Conservation (phyloP, 108 stramenopile genomes). For the Asterionellopsis glacialis region DNA sequence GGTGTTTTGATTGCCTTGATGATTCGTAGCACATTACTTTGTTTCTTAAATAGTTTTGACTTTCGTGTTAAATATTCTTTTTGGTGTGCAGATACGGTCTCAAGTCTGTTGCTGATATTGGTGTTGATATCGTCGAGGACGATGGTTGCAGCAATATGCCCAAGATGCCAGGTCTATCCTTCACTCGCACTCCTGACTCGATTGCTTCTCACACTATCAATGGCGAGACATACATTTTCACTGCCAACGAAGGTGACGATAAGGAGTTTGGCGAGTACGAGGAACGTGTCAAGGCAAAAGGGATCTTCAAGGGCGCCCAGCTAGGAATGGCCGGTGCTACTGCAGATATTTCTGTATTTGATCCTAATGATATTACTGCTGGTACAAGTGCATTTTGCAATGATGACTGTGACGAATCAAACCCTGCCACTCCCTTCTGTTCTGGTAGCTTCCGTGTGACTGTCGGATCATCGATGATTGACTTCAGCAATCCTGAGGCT, state of each 20-base stretch:
- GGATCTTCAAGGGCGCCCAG: conserved; percentile 26
- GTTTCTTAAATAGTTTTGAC: too few species aligned
- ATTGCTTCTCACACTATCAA: conserved; percentile 27
- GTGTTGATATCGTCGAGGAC: conserved; percentile 41
- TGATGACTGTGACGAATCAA: conserved; percentile 20
- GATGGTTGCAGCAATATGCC: conserved; percentile 25
- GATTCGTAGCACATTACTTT: too few species aligned
- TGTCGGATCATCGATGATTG: conserved; percentile 28
- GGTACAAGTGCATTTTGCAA: conserved; percentile 35
- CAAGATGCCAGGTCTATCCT: conserved; percentile 26
- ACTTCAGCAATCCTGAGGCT: conserved; percentile 30
- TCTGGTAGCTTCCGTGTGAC: conserved; percentile 28
- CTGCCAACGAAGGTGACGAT: conserved; percentile 44
- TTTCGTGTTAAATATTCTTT: too few species aligned
- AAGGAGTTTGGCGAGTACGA: conserved; percentile 36
- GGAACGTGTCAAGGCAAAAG: conserved; percentile 28
- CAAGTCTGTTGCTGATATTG: conserved; percentile 24
- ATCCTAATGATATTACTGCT: conserved; percentile 14
- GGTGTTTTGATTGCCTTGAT: too few species aligned
- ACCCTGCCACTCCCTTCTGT: conserved; percentile 33
- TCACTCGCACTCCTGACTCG: conserved; percentile 26
- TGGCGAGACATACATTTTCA: conserved; percentile 37
- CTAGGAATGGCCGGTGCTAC: conserved; percentile 15
- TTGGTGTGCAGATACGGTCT: conserved; percentile 42
- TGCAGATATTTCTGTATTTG: conserved; percentile 32